These are phyloP conservation scores for Geotrichum klebahnii DNA, from an alignment of 1,139 yeast species.

Conservation along the genomic window DNA sequence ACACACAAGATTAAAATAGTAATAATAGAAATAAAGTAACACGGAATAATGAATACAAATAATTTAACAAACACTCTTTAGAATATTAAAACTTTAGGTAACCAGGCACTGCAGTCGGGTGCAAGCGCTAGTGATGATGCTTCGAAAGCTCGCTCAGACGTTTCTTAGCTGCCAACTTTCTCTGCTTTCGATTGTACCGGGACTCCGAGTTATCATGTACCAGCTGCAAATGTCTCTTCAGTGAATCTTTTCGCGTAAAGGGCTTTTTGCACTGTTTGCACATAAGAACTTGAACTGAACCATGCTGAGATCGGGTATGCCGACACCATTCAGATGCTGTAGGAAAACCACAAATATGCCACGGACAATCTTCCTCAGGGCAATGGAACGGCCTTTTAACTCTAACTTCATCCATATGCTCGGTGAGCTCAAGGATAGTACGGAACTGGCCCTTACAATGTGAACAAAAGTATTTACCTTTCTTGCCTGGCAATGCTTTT, in stretches of 20 bases:
- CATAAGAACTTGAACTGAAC: constrained; percentile 34
- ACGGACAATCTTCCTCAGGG: constrained; percentile 56
- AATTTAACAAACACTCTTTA: too few relatives aligned
- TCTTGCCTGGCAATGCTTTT: constrained; percentile 35
- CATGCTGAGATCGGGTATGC: constrained; percentile 58
- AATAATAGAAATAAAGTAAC: too few relatives aligned
- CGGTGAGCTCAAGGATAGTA: constrained; percentile 44
- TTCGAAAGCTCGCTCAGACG: too few relatives aligned
- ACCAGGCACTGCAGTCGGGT: too few relatives aligned
- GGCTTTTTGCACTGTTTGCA: constrained; percentile 48
- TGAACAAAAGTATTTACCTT: constrained; percentile 51
- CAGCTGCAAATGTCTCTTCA: constrained; percentile 13
- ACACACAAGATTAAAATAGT: too few relatives aligned
- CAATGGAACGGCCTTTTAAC: constrained; percentile 49
- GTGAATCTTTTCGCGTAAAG: constrained; percentile 47
- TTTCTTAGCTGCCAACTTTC: constrained; percentile 4
- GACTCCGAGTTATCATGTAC: constrained; percentile 18
- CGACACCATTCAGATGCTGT: constrained; percentile 59
- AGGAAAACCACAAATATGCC: constrained; percentile 58
- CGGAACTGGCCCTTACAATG: constrained; percentile 48
- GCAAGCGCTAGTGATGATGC: too few relatives aligned
- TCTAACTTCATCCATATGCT: constrained; percentile 46
- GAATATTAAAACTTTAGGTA: too few relatives aligned
- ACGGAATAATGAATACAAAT: too few relatives aligned
- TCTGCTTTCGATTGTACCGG: constrained; percentile 11